Base-by-base conservation (phyloP, 2,329 filamentous ascomycete genomes). In the Ilyonectria robusta region DNA sequence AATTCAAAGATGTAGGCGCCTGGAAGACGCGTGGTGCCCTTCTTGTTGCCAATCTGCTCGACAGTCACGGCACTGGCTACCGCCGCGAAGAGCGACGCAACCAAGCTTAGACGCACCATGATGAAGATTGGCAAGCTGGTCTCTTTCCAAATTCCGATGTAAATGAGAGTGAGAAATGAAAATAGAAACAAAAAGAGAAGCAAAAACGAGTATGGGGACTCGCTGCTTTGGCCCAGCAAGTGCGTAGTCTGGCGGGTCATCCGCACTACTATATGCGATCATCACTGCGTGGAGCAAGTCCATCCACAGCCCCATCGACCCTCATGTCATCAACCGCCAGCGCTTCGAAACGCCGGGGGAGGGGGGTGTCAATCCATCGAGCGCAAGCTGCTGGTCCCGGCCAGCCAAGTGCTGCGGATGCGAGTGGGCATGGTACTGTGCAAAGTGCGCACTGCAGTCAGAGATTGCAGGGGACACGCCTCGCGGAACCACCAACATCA, bases 1-100 rank as follows among this genome's bases (percentile, higher is more conserved):
- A 88, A 85, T 70, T 88, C 86, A 65, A 88, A 81, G 68, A 88
- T 85, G 76, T 84, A 88, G 26, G 83, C 83, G 21, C 86, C 85
- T 0, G 83, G 79, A 13, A 88, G 72, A 46, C 81, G 70, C 26
- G 48, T 70, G 37, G 23, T 59, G 6, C 54, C 58, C 42, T 75
- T 65, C 58, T 68, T 74, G 51, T 66, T 72, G 37, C 68, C 48
- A n/a, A 71, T 42, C 46, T 73, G 69, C n/a, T 74, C 75, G 42
- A 76, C 65, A 19, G 59, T 66, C 19, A 79, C 70, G 17, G 78
- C 79, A 19, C 75, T 73, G 29, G 75, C 75, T 37, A 76, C 78
- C 47, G 75, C 73, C 67, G 79, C 80, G 58, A 82, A 75, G 15
- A 84, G 76, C 74, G 78, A 76, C 74, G 78, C 64, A 60, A 81